These are phyloP conservation scores for Lachnellula subtilissima DNA, from an alignment of 2,329 filamentous ascomycete genomes.

Conservation along the genomic window DNA sequence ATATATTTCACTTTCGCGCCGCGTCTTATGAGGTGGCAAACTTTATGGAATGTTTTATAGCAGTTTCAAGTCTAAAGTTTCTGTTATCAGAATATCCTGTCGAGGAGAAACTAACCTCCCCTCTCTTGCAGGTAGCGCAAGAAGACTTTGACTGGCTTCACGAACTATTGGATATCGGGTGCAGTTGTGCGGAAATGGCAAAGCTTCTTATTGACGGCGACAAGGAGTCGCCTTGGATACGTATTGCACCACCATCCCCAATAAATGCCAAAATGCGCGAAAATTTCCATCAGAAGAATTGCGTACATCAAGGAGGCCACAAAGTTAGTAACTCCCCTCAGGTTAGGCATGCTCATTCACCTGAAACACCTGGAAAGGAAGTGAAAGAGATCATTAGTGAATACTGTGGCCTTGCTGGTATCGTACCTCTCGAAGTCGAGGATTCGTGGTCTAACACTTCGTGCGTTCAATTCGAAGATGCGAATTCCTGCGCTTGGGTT, in stretches of 20 bases:
- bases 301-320: slow-evolving; percentile 3
- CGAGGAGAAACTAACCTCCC: too few relatives aligned
- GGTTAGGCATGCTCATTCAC: background rate
- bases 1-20: too few relatives aligned
- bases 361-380: background rate
- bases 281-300: background rate
- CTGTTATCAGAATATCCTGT: too few relatives aligned
- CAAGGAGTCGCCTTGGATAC: slow-evolving; percentile 8
- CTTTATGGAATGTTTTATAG: too few relatives aligned
- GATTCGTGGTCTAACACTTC: background rate
- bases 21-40: too few relatives aligned
- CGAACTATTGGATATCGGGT: slow-evolving; percentile 8
- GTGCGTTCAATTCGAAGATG: background rate
- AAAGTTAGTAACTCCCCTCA: background rate
- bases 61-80: too few relatives aligned
- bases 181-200: slow-evolving; percentile 9
- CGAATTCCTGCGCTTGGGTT: background rate
- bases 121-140: background rate
- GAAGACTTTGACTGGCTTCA: slow-evolving; percentile 10
- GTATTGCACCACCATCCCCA: background rate
- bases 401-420: slow-evolving; percentile 4
- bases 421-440: background rate
- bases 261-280: background rate
- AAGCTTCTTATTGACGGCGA: slow-evolving; percentile 5
- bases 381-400: slow-evolving; percentile 1